These are phyloP conservation scores for Suhomyces xylopsoci DNA, from an alignment of 805 yeast genomes.

Conservation along the genomic window DNA sequence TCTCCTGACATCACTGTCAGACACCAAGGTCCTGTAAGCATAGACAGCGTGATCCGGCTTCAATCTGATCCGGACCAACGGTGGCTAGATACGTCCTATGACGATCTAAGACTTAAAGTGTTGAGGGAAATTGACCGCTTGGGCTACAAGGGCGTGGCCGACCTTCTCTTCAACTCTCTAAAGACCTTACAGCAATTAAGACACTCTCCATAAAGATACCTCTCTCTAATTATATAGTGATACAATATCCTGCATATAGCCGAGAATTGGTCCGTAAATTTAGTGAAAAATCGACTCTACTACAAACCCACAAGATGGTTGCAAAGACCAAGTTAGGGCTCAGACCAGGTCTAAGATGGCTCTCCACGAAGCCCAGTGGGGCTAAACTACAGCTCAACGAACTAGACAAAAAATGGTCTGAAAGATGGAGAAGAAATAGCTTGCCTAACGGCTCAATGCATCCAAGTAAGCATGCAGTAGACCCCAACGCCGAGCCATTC, in stretches of 20 bases:
- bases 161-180: slow-evolving; percentile 51
- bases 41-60: slow-evolving; percentile 35
- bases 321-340: background rate
- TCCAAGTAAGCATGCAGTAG: slow-evolving; percentile 25
- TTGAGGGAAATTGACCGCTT: slow-evolving; percentile 38
- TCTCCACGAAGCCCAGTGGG: background rate
- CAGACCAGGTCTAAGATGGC: background rate
- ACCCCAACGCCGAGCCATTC: slow-evolving; percentile 31
- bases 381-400: slow-evolving; percentile 17
- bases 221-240: background rate
- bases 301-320: background rate
- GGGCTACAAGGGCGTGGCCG: slow-evolving; percentile 50
- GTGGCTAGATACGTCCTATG: slow-evolving; percentile 43
- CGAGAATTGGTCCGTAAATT: background rate
- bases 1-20: slow-evolving; percentile 29
- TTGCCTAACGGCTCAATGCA: slow-evolving; percentile 35
- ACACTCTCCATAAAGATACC: background rate
- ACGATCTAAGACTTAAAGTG: slow-evolving; percentile 45
- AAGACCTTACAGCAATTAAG: slow-evolving; percentile 42
- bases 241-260: background rate
- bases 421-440: slow-evolving; percentile 42
- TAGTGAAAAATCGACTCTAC: background rate
- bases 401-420: slow-evolving; percentile 53
- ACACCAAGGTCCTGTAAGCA: slow-evolving; percentile 54
- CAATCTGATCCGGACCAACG: slow-evolving; percentile 20